These are phyloP conservation scores for Jimgerdemannia flammicorona DNA, from an alignment of 192 early-diverging fungal species.

Conservation along the genomic window DNA sequence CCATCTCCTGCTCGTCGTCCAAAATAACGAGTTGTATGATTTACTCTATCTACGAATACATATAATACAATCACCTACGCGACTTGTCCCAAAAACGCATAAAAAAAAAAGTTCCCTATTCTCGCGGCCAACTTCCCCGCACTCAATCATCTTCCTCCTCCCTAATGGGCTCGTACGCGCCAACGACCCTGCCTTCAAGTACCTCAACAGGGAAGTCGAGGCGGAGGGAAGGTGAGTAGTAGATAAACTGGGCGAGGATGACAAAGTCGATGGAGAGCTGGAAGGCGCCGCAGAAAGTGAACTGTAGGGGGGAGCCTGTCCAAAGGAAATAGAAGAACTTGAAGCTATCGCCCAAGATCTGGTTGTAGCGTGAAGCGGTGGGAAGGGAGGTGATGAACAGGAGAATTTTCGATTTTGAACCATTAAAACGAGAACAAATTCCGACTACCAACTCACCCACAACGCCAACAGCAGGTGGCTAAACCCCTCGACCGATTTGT, in stretches of 20 bases:
- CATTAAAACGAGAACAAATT: background rate
- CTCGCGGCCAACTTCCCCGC: no score
- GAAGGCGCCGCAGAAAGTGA: slow-evolving; percentile 49
- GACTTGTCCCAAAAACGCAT: no score
- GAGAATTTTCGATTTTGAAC: background rate
- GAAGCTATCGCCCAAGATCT: slow-evolving; percentile 54
- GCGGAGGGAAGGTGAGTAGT: slow-evolving; percentile 31
- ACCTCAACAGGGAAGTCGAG: background rate
- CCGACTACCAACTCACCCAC: slow-evolving; percentile 20
- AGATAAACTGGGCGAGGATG: slow-evolving; percentile 46
- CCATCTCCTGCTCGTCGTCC: no score
- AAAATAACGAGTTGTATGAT: no score
- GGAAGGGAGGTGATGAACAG: background rate
- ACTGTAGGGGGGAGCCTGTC: slow-evolving; percentile 46
- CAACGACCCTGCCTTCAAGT: background rate
- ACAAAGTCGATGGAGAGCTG: slow-evolving; percentile 48
- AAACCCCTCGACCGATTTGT: slow-evolving; percentile 47
- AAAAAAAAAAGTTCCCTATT: no score
- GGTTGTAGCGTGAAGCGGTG: background rate
- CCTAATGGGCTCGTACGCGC: background rate
- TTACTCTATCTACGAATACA: no score
- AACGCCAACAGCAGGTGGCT: slow-evolving; percentile 26
- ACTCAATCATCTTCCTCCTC: background rate
- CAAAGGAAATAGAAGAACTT: slow-evolving; percentile 54
- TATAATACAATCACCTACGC: no score